These are phyloP conservation scores for Aspergillus unguis DNA, from an alignment of 2,329 filamentous ascomycete genomes.

Conservation along the genomic window DNA sequence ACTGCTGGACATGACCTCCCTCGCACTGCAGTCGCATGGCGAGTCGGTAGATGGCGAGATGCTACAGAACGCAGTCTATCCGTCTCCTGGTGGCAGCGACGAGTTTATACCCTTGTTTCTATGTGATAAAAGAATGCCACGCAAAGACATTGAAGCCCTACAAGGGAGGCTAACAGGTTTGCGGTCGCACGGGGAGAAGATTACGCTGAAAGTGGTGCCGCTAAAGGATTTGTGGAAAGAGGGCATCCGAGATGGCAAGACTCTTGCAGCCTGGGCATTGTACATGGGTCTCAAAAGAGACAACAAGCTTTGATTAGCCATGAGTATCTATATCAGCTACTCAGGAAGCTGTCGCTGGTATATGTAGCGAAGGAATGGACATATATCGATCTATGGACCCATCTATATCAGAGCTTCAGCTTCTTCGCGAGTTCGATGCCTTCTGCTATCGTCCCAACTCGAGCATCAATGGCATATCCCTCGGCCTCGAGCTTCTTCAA, in stretches of 20 bases:
- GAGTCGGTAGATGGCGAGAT: conserved; percentile 28
- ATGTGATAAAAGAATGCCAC: conserved; percentile 52
- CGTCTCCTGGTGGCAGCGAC: conserved; percentile 55
- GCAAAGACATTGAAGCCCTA: conserved; percentile 48
- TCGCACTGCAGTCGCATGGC: conserved; percentile 38
- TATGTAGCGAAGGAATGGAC: not conserved
- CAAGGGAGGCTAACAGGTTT: conserved; percentile 55
- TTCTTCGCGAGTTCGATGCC: conserved; percentile 69
- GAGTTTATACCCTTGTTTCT: conserved; percentile 58
- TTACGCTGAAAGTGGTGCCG: conserved; percentile 55
- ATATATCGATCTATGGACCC: conserved; percentile 7
- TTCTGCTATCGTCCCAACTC: conserved; percentile 73
- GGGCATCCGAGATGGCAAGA: conserved; percentile 55
- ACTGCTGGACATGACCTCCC: conserved; percentile 53
- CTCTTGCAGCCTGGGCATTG: conserved; percentile 53
- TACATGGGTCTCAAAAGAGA: conserved; percentile 53
- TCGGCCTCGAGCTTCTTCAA: conserved; percentile 64
- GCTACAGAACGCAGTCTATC: conserved; percentile 52
- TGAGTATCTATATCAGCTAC: no score
- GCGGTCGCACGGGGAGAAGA: conserved; percentile 56
- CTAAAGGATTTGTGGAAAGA: conserved; percentile 54
- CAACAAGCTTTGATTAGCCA: conserved; percentile 36
- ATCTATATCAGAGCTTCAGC: conserved; percentile 24
- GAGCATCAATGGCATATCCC: conserved; percentile 75
- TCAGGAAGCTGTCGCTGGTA: no score